Evolutionary conservation across 257 asterid species (phyloP), one percentile per base, ranked within the genome.

Genomic region (Agastache rugosa): DNA sequence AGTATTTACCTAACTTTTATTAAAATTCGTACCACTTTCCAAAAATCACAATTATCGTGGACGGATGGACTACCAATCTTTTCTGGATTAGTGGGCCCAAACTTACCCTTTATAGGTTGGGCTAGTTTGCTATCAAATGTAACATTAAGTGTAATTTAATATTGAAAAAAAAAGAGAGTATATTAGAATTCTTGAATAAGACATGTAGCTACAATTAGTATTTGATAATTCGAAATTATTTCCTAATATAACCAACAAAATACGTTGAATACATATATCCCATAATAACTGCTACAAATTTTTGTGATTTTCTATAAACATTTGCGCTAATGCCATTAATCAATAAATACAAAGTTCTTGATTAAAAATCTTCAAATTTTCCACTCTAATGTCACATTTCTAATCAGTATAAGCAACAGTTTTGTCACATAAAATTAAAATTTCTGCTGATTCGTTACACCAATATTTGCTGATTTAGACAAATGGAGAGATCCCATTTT

Each of bases 401-500:
- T 22, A 31, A 5, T 31, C 35, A 31, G 35, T 31, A 31, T 31
- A 31, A 31, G 35, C n/a, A 25, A 27, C 14, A 54, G 25, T 56
- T 56, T 25, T 37, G 14, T 37, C 17, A 25, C 31, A 56, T 23
- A 23, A 23, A 56, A 10, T 25, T 25, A 8, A 12, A 25, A 25
- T 23, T 22, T 56, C 22, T 51, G 1, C 25, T 56, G 4, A 27
- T 58, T 25, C 37, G 37, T 31, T 31, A 31, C 37, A 31, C 37
- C 37, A 31, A 31, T n/a, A 31, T 31, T 16, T 60, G 10, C 44
- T 60, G 22, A 6, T 14, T 1, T 60, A 31, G 14, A 31, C 6
- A 60, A 61, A 61, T 61, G 67, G 25, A 35, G 15, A 34, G 17
- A 62, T 35, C 67, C n/a, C 48, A 35, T 34, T 34, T 62, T 34